phyloP scores from a whole-genome alignment of 495 filamentous ascomycete species.

The Platismatia glauca region DNA sequence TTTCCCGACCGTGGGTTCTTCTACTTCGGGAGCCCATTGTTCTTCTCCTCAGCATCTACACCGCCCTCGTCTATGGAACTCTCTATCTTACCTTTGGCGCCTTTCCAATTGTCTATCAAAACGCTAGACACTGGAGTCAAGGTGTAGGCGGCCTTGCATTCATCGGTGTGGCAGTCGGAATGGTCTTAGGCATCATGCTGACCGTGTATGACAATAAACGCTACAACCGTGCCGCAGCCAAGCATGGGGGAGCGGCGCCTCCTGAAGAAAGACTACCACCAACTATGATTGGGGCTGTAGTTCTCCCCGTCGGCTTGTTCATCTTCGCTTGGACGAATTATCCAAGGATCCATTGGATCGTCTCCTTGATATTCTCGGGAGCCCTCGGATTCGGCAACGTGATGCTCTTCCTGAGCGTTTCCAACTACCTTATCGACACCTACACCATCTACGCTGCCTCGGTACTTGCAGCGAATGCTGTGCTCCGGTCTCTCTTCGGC shows the following conservation, averaged over 20 bases:
- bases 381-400: slow-evolving; percentile 44
- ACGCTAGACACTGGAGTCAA: slow-evolving; percentile 26
- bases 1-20: not conserved
- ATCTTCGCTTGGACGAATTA: slow-evolving; percentile 46
- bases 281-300: slow-evolving; percentile 39
- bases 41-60: not conserved
- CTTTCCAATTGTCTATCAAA: slow-evolving; percentile 29
- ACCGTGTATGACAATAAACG: slow-evolving; percentile 20
- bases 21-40: not conserved
- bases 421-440: slow-evolving; percentile 25
- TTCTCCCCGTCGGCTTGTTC: slow-evolving; percentile 41
- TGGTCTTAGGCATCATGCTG: slow-evolving; percentile 6
- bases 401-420: not conserved
- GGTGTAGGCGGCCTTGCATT: slow-evolving; percentile 28
- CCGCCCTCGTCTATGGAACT: not conserved
- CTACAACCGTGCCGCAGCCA: not conserved
- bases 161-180: slow-evolving; percentile 26
- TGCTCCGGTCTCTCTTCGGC: slow-evolving; percentile 38
- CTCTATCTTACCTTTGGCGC: not conserved
- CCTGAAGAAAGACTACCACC: slow-evolving; percentile 29
- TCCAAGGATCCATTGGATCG: slow-evolving; percentile 53
- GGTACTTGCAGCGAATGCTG: slow-evolving; percentile 39
- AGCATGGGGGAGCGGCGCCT: slow-evolving; percentile 12
- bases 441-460: slow-evolving; percentile 38
- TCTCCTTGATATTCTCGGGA: slow-evolving; percentile 47